Conservation (phyloP, 345 rosid species). For the Heritiera littoralis region DNA sequence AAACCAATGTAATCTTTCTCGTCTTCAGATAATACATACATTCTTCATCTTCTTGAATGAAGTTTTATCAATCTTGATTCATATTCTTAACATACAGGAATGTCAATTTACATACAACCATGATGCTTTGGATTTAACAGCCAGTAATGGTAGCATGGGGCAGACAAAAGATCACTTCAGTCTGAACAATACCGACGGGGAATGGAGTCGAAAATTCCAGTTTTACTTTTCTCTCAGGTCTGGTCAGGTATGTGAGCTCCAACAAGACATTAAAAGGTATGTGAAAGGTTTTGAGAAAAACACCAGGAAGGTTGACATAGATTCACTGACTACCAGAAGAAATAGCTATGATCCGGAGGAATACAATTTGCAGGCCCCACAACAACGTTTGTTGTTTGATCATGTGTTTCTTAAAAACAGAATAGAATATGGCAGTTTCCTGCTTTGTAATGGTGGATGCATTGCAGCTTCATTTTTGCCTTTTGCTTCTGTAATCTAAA, state of each 20-base stretch:
- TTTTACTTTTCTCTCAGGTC: slow-evolving; percentile 12
- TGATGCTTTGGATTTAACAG: neutral
- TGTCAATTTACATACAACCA: neutral
- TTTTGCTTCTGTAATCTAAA: slow-evolving; percentile 37
- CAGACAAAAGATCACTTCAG: neutral
- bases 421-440: slow-evolving; percentile 46
- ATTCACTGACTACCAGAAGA: neutral
- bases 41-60: too few relatives aligned
- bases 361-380: slow-evolving; percentile 27
- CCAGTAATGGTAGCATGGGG: neutral
- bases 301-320: neutral
- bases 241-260: neutral
- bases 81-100: too few relatives aligned
- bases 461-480: slow-evolving; percentile 33
- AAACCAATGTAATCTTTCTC: too few relatives aligned
- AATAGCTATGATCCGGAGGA: slow-evolving; percentile 31
- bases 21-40: too few relatives aligned
- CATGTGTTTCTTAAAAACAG: slow-evolving; percentile 44
- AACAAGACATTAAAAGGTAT: slow-evolving; percentile 13
- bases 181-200: neutral
- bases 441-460: slow-evolving; percentile 47
- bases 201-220: neutral
- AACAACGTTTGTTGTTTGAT: slow-evolving; percentile 50
- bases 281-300: slow-evolving; percentile 11
- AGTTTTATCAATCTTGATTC: too few relatives aligned